Percentiles rank a stretch among this genome's conserved stretches.
Evolutionary conservation across 192 early-diverging fungal genomes (phyloP).

Genomic region (Coemansia sp.): DNA sequence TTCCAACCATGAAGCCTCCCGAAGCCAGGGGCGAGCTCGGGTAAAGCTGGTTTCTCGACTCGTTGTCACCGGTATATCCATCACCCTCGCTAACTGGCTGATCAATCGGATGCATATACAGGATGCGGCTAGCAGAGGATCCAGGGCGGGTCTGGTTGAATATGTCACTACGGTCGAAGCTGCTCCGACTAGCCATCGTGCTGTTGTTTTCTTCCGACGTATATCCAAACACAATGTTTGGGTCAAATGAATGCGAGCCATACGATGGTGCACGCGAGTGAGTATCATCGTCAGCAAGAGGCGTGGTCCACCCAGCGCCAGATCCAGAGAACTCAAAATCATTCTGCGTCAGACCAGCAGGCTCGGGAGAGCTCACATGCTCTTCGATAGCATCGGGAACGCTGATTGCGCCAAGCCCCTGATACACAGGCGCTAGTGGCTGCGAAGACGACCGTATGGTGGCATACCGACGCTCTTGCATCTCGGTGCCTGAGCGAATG

Average conservation of each 20-base stretch:
- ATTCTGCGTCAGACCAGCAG: conserved; percentile 5
- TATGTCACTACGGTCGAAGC: conserved; percentile 40
- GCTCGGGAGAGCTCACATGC: background rate
- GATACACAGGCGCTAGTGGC: conserved; percentile 2
- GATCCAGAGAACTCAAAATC: conserved; percentile 11
- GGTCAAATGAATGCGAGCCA: conserved; percentile 44
- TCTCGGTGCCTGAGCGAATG: background rate
- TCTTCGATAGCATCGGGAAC: conserved; percentile 13
- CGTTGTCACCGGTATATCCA: conserved; percentile 18
- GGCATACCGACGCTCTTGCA: conserved; percentile 18
- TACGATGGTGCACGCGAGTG: conserved; percentile 25
- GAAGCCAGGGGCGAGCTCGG: background rate
- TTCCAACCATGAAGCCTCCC: conserved; percentile 2
- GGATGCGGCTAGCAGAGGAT: conserved; percentile 32
- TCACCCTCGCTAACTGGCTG: conserved; percentile 15
- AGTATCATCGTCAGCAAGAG: conserved; percentile 14
- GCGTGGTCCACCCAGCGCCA: conserved; percentile 6
- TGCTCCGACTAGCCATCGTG: conserved; percentile 51
- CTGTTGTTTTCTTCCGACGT: conserved; percentile 50
- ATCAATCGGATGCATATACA: conserved; percentile 42
- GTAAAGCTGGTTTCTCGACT: conserved; percentile 2
- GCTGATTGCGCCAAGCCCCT: too few relatives aligned
- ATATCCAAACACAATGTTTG: conserved; percentile 42
- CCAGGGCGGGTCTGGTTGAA: conserved; percentile 20
- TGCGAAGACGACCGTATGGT: conserved; percentile 2